phyloP scores from a whole-genome alignment of 106 monocot species.

The Dioscorea dumetorum region DNA sequence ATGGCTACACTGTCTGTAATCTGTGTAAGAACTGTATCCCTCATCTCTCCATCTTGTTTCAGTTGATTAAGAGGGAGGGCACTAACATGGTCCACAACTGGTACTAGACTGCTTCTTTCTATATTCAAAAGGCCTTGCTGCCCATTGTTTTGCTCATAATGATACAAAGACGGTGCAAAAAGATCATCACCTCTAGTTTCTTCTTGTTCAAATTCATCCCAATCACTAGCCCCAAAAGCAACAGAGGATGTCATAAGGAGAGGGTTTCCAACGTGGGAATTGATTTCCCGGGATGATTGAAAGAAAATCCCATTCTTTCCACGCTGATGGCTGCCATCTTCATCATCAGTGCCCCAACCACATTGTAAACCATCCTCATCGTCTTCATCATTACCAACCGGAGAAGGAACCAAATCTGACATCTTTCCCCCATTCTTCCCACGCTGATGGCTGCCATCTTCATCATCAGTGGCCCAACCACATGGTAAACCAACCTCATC shows the following conservation, averaged over 20 bases:
- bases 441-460: too few relatives aligned
- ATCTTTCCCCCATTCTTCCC: too few relatives aligned
- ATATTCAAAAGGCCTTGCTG: neutral
- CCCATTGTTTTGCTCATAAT: conserved; percentile 9
- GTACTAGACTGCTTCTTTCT: neutral
- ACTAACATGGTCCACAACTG: neutral
- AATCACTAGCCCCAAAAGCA: conserved; percentile 57
- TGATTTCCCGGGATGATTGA: neutral
- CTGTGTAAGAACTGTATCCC: neutral
- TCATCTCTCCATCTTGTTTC: neutral
- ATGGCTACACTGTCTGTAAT: too few relatives aligned
- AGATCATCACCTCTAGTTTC: conserved; percentile 15
- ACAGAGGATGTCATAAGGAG: conserved; percentile 35
- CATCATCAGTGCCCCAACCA: conserved; percentile 35
- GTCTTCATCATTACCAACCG: too few relatives aligned
- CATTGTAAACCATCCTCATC: conserved; percentile 27
- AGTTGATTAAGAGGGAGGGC: neutral
- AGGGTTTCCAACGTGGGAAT: conserved; percentile 12
- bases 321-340: neutral
- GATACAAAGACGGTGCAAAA: conserved; percentile 1
- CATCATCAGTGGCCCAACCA: too few relatives aligned
- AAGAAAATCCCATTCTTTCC: neutral
- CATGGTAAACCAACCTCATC: too few relatives aligned
- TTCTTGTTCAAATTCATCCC: conserved; percentile 48
- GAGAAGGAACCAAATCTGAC: too few relatives aligned